phyloP scores from a whole-genome alignment of 1,139 yeast species.

The Lodderomyces elongisporus region DNA sequence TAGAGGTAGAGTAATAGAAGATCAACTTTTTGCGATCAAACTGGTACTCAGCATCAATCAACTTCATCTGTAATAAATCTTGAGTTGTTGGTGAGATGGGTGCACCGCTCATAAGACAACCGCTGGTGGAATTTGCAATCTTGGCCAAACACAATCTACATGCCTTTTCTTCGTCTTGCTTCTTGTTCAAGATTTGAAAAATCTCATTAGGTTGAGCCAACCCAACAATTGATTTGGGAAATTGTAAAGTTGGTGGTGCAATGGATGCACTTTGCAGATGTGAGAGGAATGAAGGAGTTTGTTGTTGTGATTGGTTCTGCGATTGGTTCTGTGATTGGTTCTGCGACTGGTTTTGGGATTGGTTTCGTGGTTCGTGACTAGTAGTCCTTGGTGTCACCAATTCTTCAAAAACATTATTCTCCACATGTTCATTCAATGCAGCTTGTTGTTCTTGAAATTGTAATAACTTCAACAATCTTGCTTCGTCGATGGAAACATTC shows the following conservation, averaged over 20 bases:
- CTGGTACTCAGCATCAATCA: constrained; percentile 84
- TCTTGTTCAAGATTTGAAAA: constrained; percentile 53
- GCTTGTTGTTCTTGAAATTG: constrained; percentile 57
- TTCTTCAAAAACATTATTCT: constrained; percentile 15
- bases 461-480: constrained; percentile 47
- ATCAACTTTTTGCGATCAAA: constrained; percentile 93
- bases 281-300: background rate
- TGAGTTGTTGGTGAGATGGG: constrained; percentile 15
- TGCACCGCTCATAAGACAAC: constrained; percentile 9
- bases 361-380: too few relatives aligned
- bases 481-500: constrained; percentile 62
- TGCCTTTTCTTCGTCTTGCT: constrained; percentile 70
- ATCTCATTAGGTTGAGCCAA: constrained; percentile 62
- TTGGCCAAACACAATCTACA: constrained; percentile 57
- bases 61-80: constrained; percentile 34
- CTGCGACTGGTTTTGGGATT: constrained; percentile 5
- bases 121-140: constrained; percentile 38
- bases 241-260: constrained; percentile 43
- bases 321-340: background rate
- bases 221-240: constrained; percentile 73
- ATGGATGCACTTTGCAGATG: constrained; percentile 8
- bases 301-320: constrained; percentile 2
- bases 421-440: constrained; percentile 31
- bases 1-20: constrained; percentile 70
- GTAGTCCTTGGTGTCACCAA: constrained; percentile 21